A percentile compares a stretch with the other conserved stretches of the same genome.
These are phyloP conservation scores for Lachnellula suecica DNA, from an alignment of 2,329 filamentous ascomycete species.

Conservation along the genomic window DNA sequence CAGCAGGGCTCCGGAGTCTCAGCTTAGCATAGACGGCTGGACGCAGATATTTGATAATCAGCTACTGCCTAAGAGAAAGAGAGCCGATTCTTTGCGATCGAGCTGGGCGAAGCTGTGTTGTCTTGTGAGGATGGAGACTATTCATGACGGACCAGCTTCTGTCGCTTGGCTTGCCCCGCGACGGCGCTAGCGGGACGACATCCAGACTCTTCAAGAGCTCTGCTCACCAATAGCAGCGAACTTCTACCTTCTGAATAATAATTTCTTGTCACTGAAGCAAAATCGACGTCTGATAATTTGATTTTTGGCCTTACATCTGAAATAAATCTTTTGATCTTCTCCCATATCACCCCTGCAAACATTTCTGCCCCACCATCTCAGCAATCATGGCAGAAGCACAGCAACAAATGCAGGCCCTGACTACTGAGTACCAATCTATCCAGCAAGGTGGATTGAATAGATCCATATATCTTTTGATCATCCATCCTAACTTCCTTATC, in stretches of 20 bases:
- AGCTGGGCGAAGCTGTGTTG: slow-evolving; percentile 2
- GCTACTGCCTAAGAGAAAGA: neutral
- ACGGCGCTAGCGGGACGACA: slow-evolving; percentile 20
- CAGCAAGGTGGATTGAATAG: slow-evolving; percentile 63
- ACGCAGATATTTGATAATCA: neutral
- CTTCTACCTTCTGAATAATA: neutral
- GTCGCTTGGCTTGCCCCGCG: slow-evolving; percentile 25
- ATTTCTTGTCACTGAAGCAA: no score
- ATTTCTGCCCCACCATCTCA: slow-evolving; percentile 1
- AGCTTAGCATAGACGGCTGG: neutral
- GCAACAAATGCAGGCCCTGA: slow-evolving; percentile 75
- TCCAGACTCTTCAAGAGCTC: slow-evolving; percentile 14
- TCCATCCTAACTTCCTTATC: slow-evolving; percentile 5
- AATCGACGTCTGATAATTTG: no score
- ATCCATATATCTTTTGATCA: neutral
- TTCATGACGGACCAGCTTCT: slow-evolving; percentile 13
- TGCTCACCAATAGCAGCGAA: neutral
- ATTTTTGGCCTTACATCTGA: neutral
- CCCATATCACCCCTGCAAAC: neutral
- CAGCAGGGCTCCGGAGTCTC: neutral
- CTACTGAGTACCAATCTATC: slow-evolving; percentile 83
- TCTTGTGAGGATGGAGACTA: slow-evolving; percentile 6
- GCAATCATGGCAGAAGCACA: slow-evolving; percentile 69
- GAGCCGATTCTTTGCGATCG: neutral
- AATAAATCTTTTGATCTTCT: neutral